Base-by-base conservation (phyloP, 1,139 yeast genomes). In the Eremothecium cymbalariae region DNA sequence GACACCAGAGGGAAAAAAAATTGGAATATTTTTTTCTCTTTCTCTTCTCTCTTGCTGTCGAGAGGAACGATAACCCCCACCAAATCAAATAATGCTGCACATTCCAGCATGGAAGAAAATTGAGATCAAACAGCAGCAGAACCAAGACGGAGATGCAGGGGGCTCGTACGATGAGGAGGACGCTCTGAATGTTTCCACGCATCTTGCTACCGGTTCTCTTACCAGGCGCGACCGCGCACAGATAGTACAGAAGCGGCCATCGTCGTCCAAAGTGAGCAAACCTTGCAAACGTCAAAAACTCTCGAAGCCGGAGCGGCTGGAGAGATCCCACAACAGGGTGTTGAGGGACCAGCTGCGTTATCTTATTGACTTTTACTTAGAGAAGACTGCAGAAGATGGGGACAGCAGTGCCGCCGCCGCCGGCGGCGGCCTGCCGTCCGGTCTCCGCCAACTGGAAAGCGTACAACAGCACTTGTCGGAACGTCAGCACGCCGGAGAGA, bases 81-180 rank as follows among this genome's bases (percentile, higher is more conserved):
- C 12, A 25, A 25, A 14, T n/a, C 28, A n/a, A n/a, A 15, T 9
- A 25, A 55, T 52, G 57, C 32, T 50, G 23, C 63, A 60, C 42
- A 40, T 81, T 24, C 96, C 97, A 27, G 96, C 96, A 1, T 86
- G 97, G 97, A 85, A 86, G 57, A 70, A 77, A 51, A 70, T 83
- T 18, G 95, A 94, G 24, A 70, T 85, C 25, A 71, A 73, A 48
- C 42, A 46, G 17, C 19, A 14, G 19, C 19, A 17, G 12, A n/a
- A n/a, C n/a, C 12, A 14, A 5, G 13, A 9, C 7, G 13, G 7
- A 11, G 21, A n/a, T 11, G 15, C 9, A n/a, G 14, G 15, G n/a
- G 14, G 6, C 4, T 36, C 37, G 20, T 35, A 36, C 24, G 38
- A 48, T 11, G 50, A 49, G 7, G 50, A 46, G 17, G 65, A 63